Base-by-base conservation (phyloP, 2,329 filamentous ascomycete genomes). In the Didymella lethalis region DNA sequence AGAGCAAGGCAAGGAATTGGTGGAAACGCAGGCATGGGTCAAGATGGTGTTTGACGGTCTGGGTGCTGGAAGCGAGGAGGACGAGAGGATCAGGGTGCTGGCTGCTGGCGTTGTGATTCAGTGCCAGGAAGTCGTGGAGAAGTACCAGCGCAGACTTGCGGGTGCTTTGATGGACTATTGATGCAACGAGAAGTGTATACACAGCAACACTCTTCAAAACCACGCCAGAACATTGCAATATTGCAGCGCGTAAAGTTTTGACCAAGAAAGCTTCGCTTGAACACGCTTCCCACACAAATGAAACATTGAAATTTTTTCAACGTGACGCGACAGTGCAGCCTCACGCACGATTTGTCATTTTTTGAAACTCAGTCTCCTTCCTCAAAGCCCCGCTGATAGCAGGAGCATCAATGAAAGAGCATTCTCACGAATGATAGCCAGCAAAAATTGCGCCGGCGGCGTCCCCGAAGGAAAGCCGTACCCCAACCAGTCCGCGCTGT, bases 21-120 rank as follows among this genome's bases (percentile, higher is more conserved):
- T 96, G 50, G 94, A 98, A 82, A 90, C 92, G 59, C 86, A 91
- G 68, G 90, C 92, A 70, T 99, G 95, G 95, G 90, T 91, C 1
- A 84, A 87, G 43, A 82, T 83, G 54, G 85, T 97, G 1, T 96
- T 97, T 76, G 86, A 90, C 52, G 68, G 71, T 34, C 54, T 77
- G 49, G 61, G 64, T 57, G 59, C 81, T 81, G 57, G 57, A 2
- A 61, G 59, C 75, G 81, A 83, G 44, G 90, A 97, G 73, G 92
- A 95, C 74, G 91, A 90, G 59, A 88, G 90, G 62, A 86, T 94
- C 31, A 90, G 92, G 80, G 91, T 88, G 80, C 72, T 95, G 69
- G 89, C 91, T 4, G 92, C 92, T 0, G 90, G 88, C 0, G 88
- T 93, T 48, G 76, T 96, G 67, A 86, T 98, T 32, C 89, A 89